These are phyloP conservation scores for Coccomyxa sp. DNA, from an alignment of 139 green algal species.

Conservation along the genomic window DNA sequence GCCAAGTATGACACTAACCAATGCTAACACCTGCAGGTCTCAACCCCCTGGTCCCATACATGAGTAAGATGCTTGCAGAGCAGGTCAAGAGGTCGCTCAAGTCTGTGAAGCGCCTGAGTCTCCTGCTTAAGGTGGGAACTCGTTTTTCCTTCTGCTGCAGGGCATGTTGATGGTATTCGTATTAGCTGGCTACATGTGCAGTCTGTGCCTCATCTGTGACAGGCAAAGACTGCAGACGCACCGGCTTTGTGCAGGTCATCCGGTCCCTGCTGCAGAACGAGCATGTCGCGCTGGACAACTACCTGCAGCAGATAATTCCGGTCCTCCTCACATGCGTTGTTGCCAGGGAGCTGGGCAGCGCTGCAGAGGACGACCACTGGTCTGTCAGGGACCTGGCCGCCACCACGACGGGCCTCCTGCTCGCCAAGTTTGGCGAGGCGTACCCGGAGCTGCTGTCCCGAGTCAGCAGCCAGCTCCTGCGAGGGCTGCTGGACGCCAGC, in stretches of 20 bases:
- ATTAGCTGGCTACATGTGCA: neutral
- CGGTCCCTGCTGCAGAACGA: slow-evolving; percentile 66
- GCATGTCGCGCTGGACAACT: slow-evolving; percentile 63
- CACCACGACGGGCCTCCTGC: slow-evolving; percentile 45
- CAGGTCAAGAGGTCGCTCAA: slow-evolving; percentile 41
- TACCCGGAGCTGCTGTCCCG: slow-evolving; percentile 60
- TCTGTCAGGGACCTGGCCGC: slow-evolving; percentile 52
- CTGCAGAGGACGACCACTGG: neutral
- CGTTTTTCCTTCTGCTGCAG: neutral
- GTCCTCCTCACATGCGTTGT: slow-evolving; percentile 74
- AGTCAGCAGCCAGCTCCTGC: slow-evolving; percentile 44
- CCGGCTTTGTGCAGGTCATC: slow-evolving; percentile 27
- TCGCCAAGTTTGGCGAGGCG: slow-evolving; percentile 44
- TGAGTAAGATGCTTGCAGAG: slow-evolving; percentile 68
- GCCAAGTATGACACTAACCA: neutral
- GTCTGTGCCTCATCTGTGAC: no score
- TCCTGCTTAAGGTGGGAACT: slow-evolving; percentile 23
- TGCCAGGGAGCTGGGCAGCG: slow-evolving; percentile 49
- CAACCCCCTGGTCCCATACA: slow-evolving; percentile 79
- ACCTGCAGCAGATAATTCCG: slow-evolving; percentile 84
- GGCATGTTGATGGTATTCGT: slow-evolving; percentile 13
- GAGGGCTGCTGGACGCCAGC: slow-evolving; percentile 40
- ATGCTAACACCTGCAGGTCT: slow-evolving; percentile 42
- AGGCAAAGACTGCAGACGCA: no score
- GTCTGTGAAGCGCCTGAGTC: slow-evolving; percentile 15